phyloP scores from a whole-genome alignment of 1,284 basidiomycete genomes.

The Schizopora paradoxa region DNA sequence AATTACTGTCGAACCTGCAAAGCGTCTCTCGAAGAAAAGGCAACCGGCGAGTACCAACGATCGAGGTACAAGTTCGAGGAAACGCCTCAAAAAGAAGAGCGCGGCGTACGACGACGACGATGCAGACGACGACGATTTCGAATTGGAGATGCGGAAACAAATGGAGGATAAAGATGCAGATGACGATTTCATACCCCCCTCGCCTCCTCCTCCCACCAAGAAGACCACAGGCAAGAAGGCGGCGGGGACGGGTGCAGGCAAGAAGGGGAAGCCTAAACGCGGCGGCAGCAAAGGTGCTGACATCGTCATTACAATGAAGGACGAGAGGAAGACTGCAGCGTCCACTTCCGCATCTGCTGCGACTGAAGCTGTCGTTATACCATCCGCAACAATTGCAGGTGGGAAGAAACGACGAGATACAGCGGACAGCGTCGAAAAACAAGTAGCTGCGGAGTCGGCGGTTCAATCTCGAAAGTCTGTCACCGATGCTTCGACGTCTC shows the following conservation, averaged over 20 bases:
- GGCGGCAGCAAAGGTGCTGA: constrained; percentile 21
- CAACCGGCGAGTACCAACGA: not conserved
- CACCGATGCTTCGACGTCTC: constrained; percentile 14
- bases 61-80: not conserved
- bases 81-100: constrained; percentile 13
- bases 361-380: constrained; percentile 11
- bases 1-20: not conserved
- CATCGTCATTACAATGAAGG: constrained; percentile 33
- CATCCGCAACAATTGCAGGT: constrained; percentile 7
- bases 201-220: constrained; percentile 22
- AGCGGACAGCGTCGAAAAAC: constrained; percentile 2
- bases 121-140: constrained; percentile 17
- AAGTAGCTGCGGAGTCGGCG: constrained; percentile 1
- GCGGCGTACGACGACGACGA: constrained; percentile 25
- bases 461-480: constrained; percentile 21
- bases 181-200: constrained; percentile 33
- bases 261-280: constrained; percentile 24
- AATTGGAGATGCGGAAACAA: constrained; percentile 2
- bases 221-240: constrained; percentile 24
- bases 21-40: not conserved
- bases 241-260: constrained; percentile 24
- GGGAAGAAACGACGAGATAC: constrained; percentile 12
- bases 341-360: not conserved
- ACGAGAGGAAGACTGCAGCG: constrained; percentile 34
- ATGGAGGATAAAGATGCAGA: constrained; percentile 26